Conservation (phyloP, 2,329 filamentous ascomycete genomes). For the Pseudocercospora pini-densiflorae region DNA sequence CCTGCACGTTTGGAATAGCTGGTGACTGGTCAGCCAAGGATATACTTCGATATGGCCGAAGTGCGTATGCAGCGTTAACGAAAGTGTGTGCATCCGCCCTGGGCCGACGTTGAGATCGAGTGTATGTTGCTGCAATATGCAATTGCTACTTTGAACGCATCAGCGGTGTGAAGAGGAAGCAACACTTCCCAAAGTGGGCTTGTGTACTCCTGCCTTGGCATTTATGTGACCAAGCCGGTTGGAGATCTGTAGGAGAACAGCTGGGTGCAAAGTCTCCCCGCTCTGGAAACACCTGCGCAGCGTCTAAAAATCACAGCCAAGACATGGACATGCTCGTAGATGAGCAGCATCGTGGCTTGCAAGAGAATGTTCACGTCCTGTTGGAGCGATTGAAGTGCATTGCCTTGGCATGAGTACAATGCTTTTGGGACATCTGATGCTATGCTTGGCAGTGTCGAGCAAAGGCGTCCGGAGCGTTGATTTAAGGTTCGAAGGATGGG, state of each 20-base stretch:
- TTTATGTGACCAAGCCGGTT: not conserved
- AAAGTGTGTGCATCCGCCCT: too few relatives aligned
- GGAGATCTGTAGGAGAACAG: not conserved
- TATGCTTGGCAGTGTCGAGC: not conserved
- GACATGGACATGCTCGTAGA: not conserved
- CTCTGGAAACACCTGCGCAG: not conserved
- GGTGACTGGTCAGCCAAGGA: too few relatives aligned
- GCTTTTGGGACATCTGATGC: not conserved
- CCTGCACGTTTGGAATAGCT: too few relatives aligned
- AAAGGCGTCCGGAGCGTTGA: not conserved
- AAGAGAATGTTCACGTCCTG: not conserved
- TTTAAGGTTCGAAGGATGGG: not conserved
- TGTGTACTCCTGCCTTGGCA: not conserved
- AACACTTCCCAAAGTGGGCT: not conserved
- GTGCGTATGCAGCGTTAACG: too few relatives aligned
- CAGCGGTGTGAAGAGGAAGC: not conserved
- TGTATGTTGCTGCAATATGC: too few relatives aligned
- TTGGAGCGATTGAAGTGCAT: not conserved
- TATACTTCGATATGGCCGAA: too few relatives aligned
- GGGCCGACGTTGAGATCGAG: too few relatives aligned
- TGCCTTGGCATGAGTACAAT: not conserved
- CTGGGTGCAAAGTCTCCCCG: not conserved
- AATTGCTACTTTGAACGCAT: not conserved
- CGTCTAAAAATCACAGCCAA: not conserved
- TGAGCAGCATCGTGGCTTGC: not conserved